A percentile compares a stretch with the other conserved stretches of the same genome.
phyloP scores from a whole-genome alignment of 768 basidiomycete genomes.

The Lyophyllum semitale region DNA sequence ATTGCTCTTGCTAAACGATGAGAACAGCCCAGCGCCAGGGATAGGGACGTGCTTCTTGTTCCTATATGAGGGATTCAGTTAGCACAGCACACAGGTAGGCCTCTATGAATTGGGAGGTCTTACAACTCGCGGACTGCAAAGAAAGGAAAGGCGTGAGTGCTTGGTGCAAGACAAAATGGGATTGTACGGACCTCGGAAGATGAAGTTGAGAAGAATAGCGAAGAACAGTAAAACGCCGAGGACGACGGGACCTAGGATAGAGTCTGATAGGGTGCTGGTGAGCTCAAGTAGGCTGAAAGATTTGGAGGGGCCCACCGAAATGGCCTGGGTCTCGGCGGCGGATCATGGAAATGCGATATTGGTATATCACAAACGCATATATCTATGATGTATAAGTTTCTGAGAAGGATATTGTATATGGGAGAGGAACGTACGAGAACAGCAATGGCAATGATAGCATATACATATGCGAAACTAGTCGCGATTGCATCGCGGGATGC shows the following conservation, averaged over 20 bases:
- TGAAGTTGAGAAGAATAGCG: conserved; percentile 86
- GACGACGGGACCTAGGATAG: conserved; percentile 78
- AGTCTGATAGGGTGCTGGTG: conserved; percentile 51
- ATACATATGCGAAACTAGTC: conserved; percentile 77
- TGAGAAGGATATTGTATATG: background rate
- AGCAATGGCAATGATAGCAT: conserved; percentile 76
- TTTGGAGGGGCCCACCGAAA: conserved; percentile 62
- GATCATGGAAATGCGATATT: conserved; percentile 89
- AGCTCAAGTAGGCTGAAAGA: background rate
- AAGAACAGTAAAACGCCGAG: conserved; percentile 84
- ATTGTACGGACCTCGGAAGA: conserved; percentile 69
- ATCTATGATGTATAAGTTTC: conserved; percentile 42
- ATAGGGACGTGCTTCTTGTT: conserved; percentile 29
- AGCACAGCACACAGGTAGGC: background rate
- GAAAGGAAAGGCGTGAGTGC: conserved; percentile 1
- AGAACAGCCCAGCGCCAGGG: conserved; percentile 27
- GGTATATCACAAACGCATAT: conserved; percentile 87
- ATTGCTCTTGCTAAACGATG: background rate
- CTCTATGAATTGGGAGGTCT: conserved; percentile 8
- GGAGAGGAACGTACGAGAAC: conserved; percentile 50
- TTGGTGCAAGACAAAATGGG: conserved; percentile 3
- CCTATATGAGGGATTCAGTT: conserved; percentile 9
- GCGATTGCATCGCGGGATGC: conserved; percentile 74
- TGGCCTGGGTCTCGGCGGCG: conserved; percentile 84
- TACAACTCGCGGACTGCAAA: conserved; percentile 62